A percentile compares a stretch with the other conserved stretches of the same genome.
phyloP scores from a whole-genome alignment of 371 early-diverging fungal genomes.

The Zychaea mexicana region DNA sequence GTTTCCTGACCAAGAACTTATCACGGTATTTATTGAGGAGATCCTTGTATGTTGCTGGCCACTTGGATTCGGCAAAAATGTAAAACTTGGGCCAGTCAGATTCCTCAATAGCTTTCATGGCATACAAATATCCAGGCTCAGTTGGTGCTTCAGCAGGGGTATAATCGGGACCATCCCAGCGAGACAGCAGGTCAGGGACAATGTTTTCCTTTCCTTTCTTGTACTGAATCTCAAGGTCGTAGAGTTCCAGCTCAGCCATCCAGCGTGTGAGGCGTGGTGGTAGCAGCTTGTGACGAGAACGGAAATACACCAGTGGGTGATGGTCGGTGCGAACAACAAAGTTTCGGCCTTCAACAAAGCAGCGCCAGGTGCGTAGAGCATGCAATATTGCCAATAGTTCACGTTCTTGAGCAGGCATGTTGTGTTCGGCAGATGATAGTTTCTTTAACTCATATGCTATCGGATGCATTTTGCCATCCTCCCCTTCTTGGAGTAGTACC shows the following conservation, averaged over 20 bases:
- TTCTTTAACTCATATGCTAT: slow-evolving; percentile 23
- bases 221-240: slow-evolving; percentile 23
- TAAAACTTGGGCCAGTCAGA: slow-evolving; percentile 12
- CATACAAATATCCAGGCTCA: slow-evolving; percentile 11
- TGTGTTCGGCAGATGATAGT: slow-evolving; percentile 10
- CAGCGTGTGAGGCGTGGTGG: slow-evolving; percentile 11
- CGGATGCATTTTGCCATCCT: slow-evolving; percentile 5
- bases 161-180: slow-evolving; percentile 4
- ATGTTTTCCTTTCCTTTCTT: slow-evolving; percentile 25
- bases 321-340: slow-evolving; percentile 29
- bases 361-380: slow-evolving; percentile 33
- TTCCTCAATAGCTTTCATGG: neutral
- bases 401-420: slow-evolving; percentile 40
- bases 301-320: slow-evolving; percentile 19
- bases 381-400: slow-evolving; percentile 36
- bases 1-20: neutral
- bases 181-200: slow-evolving; percentile 26
- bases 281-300: slow-evolving; percentile 8
- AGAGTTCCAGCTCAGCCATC: slow-evolving; percentile 22
- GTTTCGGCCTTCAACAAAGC: slow-evolving; percentile 22
- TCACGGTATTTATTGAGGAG: neutral
- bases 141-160: neutral
- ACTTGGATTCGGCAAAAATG: neutral
- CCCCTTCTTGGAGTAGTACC: slow-evolving; percentile 21
- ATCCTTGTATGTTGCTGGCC: neutral